Percentiles rank a stretch among this genome's conserved stretches.
Conservation (phyloP, 2,329 filamentous ascomycete species). For the Incumbomyces delicatus region DNA sequence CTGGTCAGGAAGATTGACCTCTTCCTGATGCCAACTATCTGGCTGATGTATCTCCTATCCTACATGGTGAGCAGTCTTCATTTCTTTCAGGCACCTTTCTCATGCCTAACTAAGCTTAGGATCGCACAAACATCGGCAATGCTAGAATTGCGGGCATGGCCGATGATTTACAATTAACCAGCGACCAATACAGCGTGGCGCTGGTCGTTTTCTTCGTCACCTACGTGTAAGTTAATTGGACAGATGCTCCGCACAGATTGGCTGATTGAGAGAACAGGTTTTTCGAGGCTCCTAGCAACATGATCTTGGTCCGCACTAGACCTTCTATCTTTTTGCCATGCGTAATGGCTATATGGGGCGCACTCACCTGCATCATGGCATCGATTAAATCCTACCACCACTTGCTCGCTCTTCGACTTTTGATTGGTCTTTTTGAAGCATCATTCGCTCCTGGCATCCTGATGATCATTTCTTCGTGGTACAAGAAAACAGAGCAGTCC, state of each 20-base stretch:
- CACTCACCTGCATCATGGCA: conserved; percentile 37
- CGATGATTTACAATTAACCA: conserved; percentile 21
- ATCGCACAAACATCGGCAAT: conserved; percentile 29
- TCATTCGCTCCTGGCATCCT: conserved; percentile 46
- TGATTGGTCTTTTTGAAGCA: conserved; percentile 44
- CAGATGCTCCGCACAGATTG: too few relatives aligned
- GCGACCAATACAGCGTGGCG: conserved; percentile 41
- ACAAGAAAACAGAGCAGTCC: conserved; percentile 49
- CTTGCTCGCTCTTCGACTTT: conserved; percentile 42
- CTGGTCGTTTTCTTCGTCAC: conserved; percentile 47
- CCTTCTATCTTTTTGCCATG: conserved; percentile 10
- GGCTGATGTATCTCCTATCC: conserved; percentile 41
- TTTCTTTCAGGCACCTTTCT: background rate
- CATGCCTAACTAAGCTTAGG: background rate
- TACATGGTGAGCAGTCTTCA: conserved; percentile 29
- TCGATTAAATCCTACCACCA: conserved; percentile 39
- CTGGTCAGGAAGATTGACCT: conserved; percentile 38
- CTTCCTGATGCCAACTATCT: conserved; percentile 38
- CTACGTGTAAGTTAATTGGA: conserved; percentile 30
- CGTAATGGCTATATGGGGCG: conserved; percentile 22
- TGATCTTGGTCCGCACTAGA: conserved; percentile 29
- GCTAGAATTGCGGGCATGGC: conserved; percentile 24
- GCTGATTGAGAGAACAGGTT: conserved; percentile 15
- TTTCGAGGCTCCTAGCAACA: conserved; percentile 39
- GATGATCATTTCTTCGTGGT: conserved; percentile 55